phyloP scores from a whole-genome alignment of 345 rosid genomes.

The Hypericum perforatum region DNA sequence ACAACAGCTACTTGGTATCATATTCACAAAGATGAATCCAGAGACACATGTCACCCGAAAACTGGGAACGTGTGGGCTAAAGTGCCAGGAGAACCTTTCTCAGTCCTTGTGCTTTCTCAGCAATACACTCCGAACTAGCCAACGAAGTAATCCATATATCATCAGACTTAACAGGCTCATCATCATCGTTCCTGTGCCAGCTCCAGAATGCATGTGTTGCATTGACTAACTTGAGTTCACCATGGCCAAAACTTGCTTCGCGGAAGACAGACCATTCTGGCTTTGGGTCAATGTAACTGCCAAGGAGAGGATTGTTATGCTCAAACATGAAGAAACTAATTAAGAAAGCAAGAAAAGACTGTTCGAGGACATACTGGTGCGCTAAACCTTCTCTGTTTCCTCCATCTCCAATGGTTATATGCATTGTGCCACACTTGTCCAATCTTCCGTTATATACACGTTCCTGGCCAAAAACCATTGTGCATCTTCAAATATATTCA shows the following conservation, averaged over 20 bases:
- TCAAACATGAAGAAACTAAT: no score
- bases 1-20: no score
- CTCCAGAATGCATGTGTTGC: conserved; percentile 83
- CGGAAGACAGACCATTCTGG: conserved; percentile 94
- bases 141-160: conserved; percentile 76
- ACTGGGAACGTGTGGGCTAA: no score
- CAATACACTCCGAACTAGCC: conserved; percentile 46
- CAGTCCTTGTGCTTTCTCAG: neutral
- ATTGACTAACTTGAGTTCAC: conserved; percentile 68
- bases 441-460: conserved; percentile 59
- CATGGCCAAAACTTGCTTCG: conserved; percentile 97
- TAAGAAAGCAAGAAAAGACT: neutral
- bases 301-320: neutral
- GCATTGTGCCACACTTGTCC: conserved; percentile 69
- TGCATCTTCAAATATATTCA: no score
- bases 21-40: no score
- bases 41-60: no score
- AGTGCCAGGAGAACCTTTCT: neutral
- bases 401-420: conserved; percentile 90
- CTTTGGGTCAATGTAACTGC: conserved; percentile 51
- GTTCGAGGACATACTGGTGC: conserved; percentile 36
- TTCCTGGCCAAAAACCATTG: conserved; percentile 32
- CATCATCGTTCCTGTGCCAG: conserved; percentile 97
- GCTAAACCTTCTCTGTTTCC: conserved; percentile 95
- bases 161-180: conserved; percentile 78